Base-by-base conservation (phyloP, 192 early-diverging fungal species). In the Phlyctochytrium arcticum region DNA sequence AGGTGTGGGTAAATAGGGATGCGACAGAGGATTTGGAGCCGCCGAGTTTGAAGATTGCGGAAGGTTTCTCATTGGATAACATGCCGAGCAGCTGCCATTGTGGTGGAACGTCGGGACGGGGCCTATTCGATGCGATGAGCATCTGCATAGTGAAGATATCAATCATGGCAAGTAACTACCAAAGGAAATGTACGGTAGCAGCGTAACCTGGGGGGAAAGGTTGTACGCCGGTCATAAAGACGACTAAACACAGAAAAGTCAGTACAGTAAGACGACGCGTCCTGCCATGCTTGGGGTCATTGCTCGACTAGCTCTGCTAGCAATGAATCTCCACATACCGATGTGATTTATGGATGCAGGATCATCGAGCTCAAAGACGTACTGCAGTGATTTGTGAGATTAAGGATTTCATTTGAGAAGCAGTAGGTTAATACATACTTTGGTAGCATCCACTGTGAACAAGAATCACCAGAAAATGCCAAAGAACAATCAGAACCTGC, bases 111-210 rank as follows among this genome's bases (percentile, higher is more conserved):
- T 63, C 67, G 36, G 58, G 61, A 31, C 44, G 57, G 17, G 70
- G 75, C 69, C 68, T 71, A 51, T 21, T 44, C 4, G 26, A 34
- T 23, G n/a, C 17, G 35, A 51, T 66, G 17, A 35, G 56, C 29
- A 32, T 42, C 4, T 48, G 30, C 33, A 3, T 7, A 17, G 35
- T 37, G 27, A 6, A 68, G 39, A 65, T 15, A 63, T 17, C 57
- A 12, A 26, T 3, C 10, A 27, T 5, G 24, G 57, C 31, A 50
- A 23, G 42, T 1, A 61, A 24, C 46, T 85, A 91, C 91, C 92
- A 93, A n/a, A 90, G 65, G 26, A 96, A 80, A 69, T 98, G 95
- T 15, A 96, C 95, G 0, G 95, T 96, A 10, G 95, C 95, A 4
- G 88, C 95, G 73, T 75, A 92, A 2, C 93, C 93, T 9, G 88